phyloP scores from a whole-genome alignment of 2,329 filamentous ascomycete genomes.

The Dactylellina cionopaga region DNA sequence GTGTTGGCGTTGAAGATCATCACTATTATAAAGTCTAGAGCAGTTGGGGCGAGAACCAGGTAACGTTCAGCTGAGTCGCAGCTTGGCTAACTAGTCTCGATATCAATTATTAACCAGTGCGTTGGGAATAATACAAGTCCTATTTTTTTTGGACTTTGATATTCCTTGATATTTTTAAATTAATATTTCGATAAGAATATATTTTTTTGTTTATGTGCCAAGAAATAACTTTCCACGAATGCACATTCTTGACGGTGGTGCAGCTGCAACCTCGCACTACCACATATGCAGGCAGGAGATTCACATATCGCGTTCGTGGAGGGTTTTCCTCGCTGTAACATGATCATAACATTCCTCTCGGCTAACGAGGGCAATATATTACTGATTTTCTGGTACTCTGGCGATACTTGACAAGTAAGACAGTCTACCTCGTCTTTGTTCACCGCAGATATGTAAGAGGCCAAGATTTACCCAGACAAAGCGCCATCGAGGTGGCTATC shows the following conservation, averaged over 20 bases:
- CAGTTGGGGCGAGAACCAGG: constrained; percentile 5
- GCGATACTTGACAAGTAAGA: too few relatives aligned
- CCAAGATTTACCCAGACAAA: too few relatives aligned
- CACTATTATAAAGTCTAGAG: not conserved
- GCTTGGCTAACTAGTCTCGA: not conserved
- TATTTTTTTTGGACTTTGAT: constrained; percentile 6
- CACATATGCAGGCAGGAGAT: constrained; percentile 20
- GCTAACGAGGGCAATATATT: not conserved
- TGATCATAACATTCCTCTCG: constrained; percentile 12
- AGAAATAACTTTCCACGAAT: constrained; percentile 1
- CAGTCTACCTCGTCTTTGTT: too few relatives aligned
- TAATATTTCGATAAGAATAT: not conserved
- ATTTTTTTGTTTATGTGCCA: not conserved
- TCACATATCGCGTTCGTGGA: constrained; percentile 18
- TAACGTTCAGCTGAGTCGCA: not conserved
- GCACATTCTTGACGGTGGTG: constrained; percentile 22
- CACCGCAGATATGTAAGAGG: too few relatives aligned
- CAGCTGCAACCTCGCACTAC: constrained; percentile 30
- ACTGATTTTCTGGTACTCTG: too few relatives aligned
- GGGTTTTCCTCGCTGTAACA: constrained; percentile 7
- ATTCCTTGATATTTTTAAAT: constrained; percentile 10
- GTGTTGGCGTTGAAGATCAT: not conserved
- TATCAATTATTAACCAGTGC: not conserved
- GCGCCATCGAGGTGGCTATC: too few relatives aligned
- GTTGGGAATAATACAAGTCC: constrained; percentile 3